Evolutionary conservation across 306 rosid genomes (phyloP), one percentile per base, ranked within the genome.

Genomic region (Vicia faba): DNA sequence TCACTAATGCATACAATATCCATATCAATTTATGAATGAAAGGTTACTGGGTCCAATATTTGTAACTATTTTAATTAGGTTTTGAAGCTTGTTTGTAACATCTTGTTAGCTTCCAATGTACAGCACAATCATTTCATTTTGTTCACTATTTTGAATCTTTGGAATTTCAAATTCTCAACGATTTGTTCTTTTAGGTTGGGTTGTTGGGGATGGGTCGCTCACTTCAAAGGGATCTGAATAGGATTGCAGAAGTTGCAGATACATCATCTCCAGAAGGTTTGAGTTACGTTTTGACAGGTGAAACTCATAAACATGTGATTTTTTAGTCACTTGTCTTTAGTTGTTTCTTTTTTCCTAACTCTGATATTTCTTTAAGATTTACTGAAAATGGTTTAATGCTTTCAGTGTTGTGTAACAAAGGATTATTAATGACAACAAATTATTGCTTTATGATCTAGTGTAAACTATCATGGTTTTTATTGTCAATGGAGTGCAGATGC

Each of bases 241-340:
- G 87, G 86, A 93, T 93, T 79, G 97, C 99, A 57, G 76, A 79
- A 79, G 85, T 82, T 79, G 99, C 99, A 5, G 97, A 90, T 82
- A 90, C 97, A 36, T 89, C 97, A 68, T 68, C 90, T 69, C 26
- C 97, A 13, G 83, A 79, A 80, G 99, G 99, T 33, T 85, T 93
- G 83, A 77, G 84, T 78, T 93, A 79, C 65, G 84, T 93, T 36
- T 72, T 90, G 86, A 88, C 97, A 81, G 99, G 99, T 93, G 78
- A 79, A 74, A 31, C 71, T 79, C 78, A 72, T 73, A 54, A 53
- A 19, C 59, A 19, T 20, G 51, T 11, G 25, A 65, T 61, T 40
- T 40, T 67, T 65, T n/a, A 19, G 61, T 31, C 66, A 53, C 68
- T 26, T 61, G 4, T 64, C 54, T 28, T 11, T 20, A 14, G 61